phyloP scores from a whole-genome alignment of 116 monocot species.

The Posidonia oceanica region DNA sequence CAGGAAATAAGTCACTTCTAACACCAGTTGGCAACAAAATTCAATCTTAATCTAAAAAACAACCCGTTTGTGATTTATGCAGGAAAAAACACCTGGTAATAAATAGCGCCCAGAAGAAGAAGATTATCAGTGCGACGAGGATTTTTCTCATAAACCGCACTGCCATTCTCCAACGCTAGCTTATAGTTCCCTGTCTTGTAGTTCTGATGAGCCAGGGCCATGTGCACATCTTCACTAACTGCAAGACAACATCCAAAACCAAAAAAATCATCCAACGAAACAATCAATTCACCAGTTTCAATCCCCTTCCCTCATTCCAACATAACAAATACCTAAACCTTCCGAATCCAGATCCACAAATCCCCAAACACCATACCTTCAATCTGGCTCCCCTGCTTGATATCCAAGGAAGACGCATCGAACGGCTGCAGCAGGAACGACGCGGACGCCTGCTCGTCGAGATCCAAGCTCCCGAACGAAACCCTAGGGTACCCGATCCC shows the following conservation, averaged over 20 bases:
- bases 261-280: neutral
- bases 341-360: neutral
- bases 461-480: constrained; percentile 23
- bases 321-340: neutral
- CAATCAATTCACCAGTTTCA: too few relatives aligned
- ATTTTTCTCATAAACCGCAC: constrained; percentile 42
- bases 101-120: constrained; percentile 60
- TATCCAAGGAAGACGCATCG: constrained; percentile 24
- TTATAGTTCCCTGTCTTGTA: constrained; percentile 61
- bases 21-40: too few relatives aligned
- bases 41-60: too few relatives aligned
- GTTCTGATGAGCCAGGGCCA: constrained; percentile 47
- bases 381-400: constrained; percentile 19
- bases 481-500: neutral
- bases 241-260: constrained; percentile 2
- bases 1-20: too few relatives aligned
- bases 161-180: constrained; percentile 53
- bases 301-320: neutral
- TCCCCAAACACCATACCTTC: constrained; percentile 30
- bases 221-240: constrained; percentile 47
- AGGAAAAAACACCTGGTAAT: constrained; percentile 53
- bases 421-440: constrained; percentile 6
- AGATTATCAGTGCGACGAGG: constrained; percentile 56
- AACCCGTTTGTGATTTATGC: too few relatives aligned
- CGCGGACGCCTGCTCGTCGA: constrained; percentile 13